phyloP scores from a whole-genome alignment of 345 rosid species.

The Corchorus capsularis region DNA sequence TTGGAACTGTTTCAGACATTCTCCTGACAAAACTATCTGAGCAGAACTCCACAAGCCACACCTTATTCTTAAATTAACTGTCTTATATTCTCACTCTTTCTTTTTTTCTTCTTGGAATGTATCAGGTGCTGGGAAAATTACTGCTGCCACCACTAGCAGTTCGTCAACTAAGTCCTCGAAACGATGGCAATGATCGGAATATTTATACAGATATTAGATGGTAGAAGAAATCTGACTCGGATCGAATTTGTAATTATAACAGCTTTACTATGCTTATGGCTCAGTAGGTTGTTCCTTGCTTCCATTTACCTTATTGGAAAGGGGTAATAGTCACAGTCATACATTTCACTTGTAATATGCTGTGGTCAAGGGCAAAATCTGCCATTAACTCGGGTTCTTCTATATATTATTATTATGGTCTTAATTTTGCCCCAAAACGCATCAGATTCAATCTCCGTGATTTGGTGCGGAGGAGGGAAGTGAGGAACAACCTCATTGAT shows the following conservation, averaged over 20 bases:
- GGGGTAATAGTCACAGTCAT: neutral
- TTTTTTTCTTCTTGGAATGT: neutral
- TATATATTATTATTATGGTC: neutral
- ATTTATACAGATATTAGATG: neutral
- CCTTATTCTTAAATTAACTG: neutral
- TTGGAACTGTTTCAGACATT: neutral
- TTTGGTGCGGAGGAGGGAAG: neutral
- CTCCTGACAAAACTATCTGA: neutral
- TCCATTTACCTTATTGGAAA: conserved; percentile 16
- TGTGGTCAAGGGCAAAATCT: neutral
- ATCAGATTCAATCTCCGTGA: neutral
- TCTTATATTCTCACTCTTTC: neutral
- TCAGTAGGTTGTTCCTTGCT: neutral
- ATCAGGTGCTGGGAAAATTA: conserved; percentile 42
- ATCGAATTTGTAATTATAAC: conserved; percentile 18
- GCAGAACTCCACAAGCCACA: neutral
- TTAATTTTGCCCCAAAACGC: neutral
- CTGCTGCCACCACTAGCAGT: conserved; percentile 22
- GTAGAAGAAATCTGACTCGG: neutral
- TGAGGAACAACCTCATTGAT: neutral
- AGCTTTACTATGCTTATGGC: neutral
- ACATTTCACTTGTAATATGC: conserved; percentile 1
- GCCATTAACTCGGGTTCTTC: neutral
- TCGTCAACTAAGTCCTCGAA: conserved; percentile 37
- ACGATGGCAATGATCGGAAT: conserved; percentile 36